Base-by-base conservation (phyloP, 164 flowering plant species). In the Pachysandra terminalis region DNA sequence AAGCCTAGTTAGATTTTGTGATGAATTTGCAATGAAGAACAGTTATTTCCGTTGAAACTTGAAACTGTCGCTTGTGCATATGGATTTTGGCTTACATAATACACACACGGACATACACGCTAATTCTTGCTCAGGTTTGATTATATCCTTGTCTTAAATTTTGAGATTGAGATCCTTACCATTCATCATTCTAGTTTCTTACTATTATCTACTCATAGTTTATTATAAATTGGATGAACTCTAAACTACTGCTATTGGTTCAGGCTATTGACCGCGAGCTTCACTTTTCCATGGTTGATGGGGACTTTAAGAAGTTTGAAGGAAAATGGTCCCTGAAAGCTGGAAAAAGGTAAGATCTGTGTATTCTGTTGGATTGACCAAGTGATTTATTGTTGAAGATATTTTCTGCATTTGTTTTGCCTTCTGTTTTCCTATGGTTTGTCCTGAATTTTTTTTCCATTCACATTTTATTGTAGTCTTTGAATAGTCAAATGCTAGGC, bases 301-400 rank as follows among this genome's bases (percentile, higher is more conserved):
- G 98, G 37, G 98, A 94, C 81, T 94, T 91, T 69, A 94, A 91
- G 83, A 94, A 91, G 82, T 94, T 91, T 75, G 96, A 94, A 74
- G 98, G 97, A 57, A 94, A 87, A 74, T 94, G 97, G 98, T 83
- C 86, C 17, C 57, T 91, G 28, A 90, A 83, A 77, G 76, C 87
- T 62, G 85, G 81, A n/a, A 75, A 73, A 60, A 86, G 97, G 98
- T 91, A 79, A 19, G 27, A 27, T 49, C 23, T 19, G 17, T 49
- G 55, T 21, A 37, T 21, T 68, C 55, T 35, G 52, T 56, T 57
- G 62, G 35, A 19, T 24, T 52, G 51, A 23, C 2, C 19, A 58
- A 8, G 23, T 56, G 60, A 45, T 23, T 6, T 15, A 40, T 48
- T 14, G 28, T 6, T 35, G 41, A n/a, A 16, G 2, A 63, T 65